Conservation (phyloP, 345 rosid species). For the Anacardium occidentale region DNA sequence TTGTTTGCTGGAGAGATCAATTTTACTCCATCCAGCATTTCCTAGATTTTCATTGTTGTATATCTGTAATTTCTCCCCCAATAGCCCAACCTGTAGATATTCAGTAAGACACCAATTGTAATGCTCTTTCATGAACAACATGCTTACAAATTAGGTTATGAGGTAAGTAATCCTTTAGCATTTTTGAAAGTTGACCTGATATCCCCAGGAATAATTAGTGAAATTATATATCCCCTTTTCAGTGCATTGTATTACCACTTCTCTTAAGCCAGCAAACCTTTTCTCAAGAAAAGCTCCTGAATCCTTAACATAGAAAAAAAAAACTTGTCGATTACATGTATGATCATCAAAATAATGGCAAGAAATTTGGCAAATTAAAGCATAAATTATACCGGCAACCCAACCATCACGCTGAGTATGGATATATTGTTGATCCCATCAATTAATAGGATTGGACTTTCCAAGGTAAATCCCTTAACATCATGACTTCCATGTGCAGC, state of each 20-base stretch:
- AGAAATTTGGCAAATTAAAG: not conserved
- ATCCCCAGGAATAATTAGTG: conserved; percentile 59
- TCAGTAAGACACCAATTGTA: not conserved
- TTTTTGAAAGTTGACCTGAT: conserved; percentile 46
- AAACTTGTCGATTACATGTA: not conserved
- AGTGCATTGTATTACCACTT: conserved; percentile 42
- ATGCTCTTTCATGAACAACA: too few relatives aligned
- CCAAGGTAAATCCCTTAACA: conserved; percentile 46
- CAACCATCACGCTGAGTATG: conserved; percentile 80
- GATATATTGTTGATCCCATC: conserved; percentile 65
- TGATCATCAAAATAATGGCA: not conserved
- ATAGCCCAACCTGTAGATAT: conserved; percentile 52
- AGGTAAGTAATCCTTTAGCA: too few relatives aligned
- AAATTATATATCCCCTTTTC: conserved; percentile 34
- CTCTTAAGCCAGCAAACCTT: conserved; percentile 45
- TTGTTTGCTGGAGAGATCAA: conserved; percentile 31
- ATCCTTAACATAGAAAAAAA: conserved; percentile 46
- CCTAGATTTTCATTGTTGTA: conserved; percentile 32
- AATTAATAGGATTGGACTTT: conserved; percentile 35
- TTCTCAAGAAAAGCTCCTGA: conserved; percentile 78
- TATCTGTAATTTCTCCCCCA: conserved; percentile 62
- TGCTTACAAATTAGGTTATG: too few relatives aligned
- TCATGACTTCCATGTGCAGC: conserved; percentile 66
- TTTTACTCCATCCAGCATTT: conserved; percentile 48
- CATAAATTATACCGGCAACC: conserved; percentile 64